Conservation (phyloP, 2,329 filamentous ascomycete species). For the Xylariaceae sp. region DNA sequence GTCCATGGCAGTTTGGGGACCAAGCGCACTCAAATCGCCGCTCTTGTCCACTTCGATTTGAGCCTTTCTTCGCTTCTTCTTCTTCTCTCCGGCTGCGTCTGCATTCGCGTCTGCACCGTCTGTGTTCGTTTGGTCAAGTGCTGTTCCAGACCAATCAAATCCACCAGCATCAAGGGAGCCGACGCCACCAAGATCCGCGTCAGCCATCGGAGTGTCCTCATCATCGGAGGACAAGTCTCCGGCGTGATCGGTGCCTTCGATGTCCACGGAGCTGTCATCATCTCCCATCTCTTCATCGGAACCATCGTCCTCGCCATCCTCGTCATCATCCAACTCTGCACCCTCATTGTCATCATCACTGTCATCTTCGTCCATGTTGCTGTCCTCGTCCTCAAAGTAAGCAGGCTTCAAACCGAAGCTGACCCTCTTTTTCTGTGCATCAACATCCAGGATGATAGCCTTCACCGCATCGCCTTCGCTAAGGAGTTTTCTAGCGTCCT, state of each 20-base stretch:
- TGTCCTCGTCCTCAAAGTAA: constrained; percentile 65
- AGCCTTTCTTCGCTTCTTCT: constrained; percentile 69
- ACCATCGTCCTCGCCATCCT: constrained; percentile 36
- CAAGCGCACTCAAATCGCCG: constrained; percentile 82
- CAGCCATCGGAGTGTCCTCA: constrained; percentile 41
- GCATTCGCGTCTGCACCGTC: constrained; percentile 48
- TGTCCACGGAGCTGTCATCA: constrained; percentile 39
- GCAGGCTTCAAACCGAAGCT: constrained; percentile 91
- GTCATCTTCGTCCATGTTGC: constrained; percentile 45
- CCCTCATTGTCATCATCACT: constrained; percentile 40
- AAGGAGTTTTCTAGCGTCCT: constrained; percentile 85
- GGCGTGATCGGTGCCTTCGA: constrained; percentile 41
- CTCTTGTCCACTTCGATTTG: constrained; percentile 83
- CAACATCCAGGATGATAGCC: constrained; percentile 76
- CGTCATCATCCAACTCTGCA: constrained; percentile 34
- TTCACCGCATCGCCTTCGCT: constrained; percentile 90
- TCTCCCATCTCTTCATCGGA: constrained; percentile 43
- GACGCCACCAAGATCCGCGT: constrained; percentile 34
- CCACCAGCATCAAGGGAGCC: constrained; percentile 65
- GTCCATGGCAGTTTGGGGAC: constrained; percentile 84
- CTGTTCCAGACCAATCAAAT: constrained; percentile 81
- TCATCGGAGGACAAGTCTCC: constrained; percentile 38
- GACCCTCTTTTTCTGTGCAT: constrained; percentile 69
- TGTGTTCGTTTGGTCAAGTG: constrained; percentile 49
- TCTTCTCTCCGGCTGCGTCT: constrained; percentile 39